Base-by-base conservation (phyloP, 2,329 filamentous ascomycete genomes). In the Lizonia empirigonia region DNA sequence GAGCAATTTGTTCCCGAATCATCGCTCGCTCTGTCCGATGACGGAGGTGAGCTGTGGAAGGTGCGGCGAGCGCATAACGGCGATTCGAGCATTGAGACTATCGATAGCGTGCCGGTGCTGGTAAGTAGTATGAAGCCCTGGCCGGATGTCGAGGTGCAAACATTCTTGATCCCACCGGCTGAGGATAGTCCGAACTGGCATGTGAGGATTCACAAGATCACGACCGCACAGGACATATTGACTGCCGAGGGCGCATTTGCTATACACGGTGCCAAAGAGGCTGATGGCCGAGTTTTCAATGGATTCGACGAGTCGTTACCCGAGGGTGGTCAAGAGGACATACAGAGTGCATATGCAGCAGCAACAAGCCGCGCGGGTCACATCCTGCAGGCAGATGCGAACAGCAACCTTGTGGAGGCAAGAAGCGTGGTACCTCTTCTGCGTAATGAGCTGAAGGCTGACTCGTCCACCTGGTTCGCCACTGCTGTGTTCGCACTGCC, bases 11-110 rank as follows among this genome's bases (percentile, higher is more conserved):
- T 88, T 0, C 82, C 90, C 1, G 88, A 90, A 48, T 89, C 85
- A 4, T 87, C 90, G 62, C 80, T 93, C 2, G 88, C 88, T 1
- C 74, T 93, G 2, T 91, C 87, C 1, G 88, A 91, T 60, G 89
- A 91, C 68, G 86, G 82, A 16, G 89, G 88, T 27, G 88, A 91
- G 71, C 84, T 85, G 57, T 93, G 89, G 89, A 89, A 90, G 71
- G 84, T 88, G 49, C 80, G 89, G n/a, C 77, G 88, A 26, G 76
- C 85, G 19, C 87, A 83, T n/a, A 78, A 85, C 29, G 69, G 67
- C 36, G 83, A 88, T 59, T 82, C 86, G 0, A 77, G 77, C 1
- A 81, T 91, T 47, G 82, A 88, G 61, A 74, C 78, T 12, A 78
- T 81, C 13, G 80, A 80, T 15, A 77, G 72, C 16, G 61, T 64